These are phyloP conservation scores for Fusarium pseudonygamai DNA, from an alignment of 2,329 filamentous ascomycete species.

Conservation along the genomic window DNA sequence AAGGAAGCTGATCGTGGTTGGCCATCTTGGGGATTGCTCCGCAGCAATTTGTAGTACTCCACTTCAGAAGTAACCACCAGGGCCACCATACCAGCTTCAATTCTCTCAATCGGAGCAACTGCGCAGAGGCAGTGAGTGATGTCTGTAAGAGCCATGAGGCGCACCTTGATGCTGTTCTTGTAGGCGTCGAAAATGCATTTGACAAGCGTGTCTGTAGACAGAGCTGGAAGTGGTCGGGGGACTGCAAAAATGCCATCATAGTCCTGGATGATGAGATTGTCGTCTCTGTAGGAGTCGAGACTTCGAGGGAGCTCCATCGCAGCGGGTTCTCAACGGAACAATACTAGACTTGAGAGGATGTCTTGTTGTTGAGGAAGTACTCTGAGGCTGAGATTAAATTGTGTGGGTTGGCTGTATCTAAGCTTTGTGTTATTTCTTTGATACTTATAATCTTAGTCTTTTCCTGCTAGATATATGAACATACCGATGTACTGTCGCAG, in stretches of 20 bases:
- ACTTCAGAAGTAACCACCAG: not conserved
- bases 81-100: not conserved
- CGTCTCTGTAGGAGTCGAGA: not conserved
- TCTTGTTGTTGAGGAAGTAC: no score
- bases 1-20: not conserved
- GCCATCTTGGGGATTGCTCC: not conserved
- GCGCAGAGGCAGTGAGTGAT: not conserved
- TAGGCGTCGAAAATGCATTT: not conserved
- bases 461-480: not conserved
- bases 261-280: not conserved
- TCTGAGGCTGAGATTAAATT: rapidly evolving
- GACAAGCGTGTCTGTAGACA: not conserved
- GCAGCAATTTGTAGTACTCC: not conserved
- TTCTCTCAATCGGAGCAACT: not conserved
- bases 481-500: rapidly evolving
- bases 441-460: not conserved
- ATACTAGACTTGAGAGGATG: no score
- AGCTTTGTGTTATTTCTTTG: not conserved
- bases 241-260: not conserved
- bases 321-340: no score
- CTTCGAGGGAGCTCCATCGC: not conserved
- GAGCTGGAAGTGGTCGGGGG: not conserved
- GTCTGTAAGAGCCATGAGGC: not conserved
- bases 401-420: not conserved
- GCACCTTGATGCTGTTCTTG: not conserved